A percentile compares a stretch with the other conserved stretches of the same genome.
Evolutionary conservation across 805 yeast genomes (phyloP).

Genomic region (Myxozyma udenii): DNA sequence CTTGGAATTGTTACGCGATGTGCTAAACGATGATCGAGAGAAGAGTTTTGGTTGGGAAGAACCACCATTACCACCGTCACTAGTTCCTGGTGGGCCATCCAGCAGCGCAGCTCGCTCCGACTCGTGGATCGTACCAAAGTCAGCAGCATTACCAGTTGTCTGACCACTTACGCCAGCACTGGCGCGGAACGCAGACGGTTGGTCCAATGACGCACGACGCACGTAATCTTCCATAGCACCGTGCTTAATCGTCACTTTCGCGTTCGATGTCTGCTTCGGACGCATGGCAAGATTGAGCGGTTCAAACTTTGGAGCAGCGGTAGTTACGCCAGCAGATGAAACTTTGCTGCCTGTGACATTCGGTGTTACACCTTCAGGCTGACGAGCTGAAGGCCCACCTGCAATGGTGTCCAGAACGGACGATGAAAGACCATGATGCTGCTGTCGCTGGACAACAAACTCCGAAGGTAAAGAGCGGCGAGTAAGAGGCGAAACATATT

Average conservation of each 20-base stretch:
- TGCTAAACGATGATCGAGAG: background rate
- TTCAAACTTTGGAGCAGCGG: constrained; percentile 37
- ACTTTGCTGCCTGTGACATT: background rate
- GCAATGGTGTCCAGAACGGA: background rate
- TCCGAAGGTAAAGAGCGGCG: constrained; percentile 26
- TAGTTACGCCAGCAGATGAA: background rate
- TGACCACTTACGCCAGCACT: constrained; percentile 1
- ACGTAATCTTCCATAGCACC: constrained; percentile 30
- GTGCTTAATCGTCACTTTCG: constrained; percentile 62
- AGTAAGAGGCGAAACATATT: constrained; percentile 42
- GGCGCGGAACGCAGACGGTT: constrained; percentile 9
- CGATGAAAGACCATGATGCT: background rate
- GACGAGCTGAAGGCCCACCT: background rate
- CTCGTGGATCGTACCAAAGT: constrained; percentile 29
- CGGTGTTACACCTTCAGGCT: background rate
- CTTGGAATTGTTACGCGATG: background rate
- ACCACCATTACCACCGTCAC: no score
- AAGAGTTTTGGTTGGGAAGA: background rate
- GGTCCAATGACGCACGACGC: constrained; percentile 25
- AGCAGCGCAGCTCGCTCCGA: constrained; percentile 31
- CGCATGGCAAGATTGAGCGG: constrained; percentile 67
- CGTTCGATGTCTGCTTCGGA: constrained; percentile 59
- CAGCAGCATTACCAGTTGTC: background rate
- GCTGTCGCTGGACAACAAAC: constrained; percentile 24
- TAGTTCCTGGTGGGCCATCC: constrained; percentile 12